Base-by-base conservation (phyloP, 1,284 basidiomycete species). In the Malassezia dermatis region DNA sequence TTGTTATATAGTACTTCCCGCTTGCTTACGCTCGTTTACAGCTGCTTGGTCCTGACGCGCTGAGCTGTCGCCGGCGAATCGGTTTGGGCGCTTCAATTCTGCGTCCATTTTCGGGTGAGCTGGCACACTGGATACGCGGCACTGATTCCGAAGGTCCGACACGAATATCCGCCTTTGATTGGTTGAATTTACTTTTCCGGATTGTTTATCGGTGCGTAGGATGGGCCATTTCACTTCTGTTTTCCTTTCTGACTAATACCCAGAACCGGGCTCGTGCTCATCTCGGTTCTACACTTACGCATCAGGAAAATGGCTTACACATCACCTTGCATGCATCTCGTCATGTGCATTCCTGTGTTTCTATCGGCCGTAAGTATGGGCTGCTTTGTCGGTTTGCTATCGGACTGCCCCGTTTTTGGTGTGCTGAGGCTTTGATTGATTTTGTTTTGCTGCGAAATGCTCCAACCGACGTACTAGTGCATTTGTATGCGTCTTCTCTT, bases 1-100 rank as follows among this genome's bases (percentile, higher is more conserved):
- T 35, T 47, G 37, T 56, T 56, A 44, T 56, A 56, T 56, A 56
- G 43, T 39, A 48, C 31, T 32, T 44, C 42, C 53, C 53, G 41
- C n/a, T 45, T 56, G 53, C 46, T 51, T 56, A 56, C 46, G 12
- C 43, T 24, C 21, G 30, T 48, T 40, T 48, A 40, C 42, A 12
- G 34, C 19, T 32, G 24, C 27, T 37, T 21, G 27, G 53, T 17
- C 21, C 15, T 43, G 24, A 28, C 7, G 31, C 31, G 26, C 17
- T 7, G 17, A 28, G 32, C 13, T 30, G 34, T n/a, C 40, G 30
- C 42, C 40, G 53, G 43, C 53, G 53, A 48, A 56, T 56, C 27
- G 41, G 34, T 56, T 44, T 48, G 37, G 48, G 27, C 32, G 34
- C 17, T 42, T 21, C 43, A n/a, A 35, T 42, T 23, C 35, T 35